Base-by-base conservation (phyloP, 768 basidiomycete species). In the Kwoniella botswanensis region DNA sequence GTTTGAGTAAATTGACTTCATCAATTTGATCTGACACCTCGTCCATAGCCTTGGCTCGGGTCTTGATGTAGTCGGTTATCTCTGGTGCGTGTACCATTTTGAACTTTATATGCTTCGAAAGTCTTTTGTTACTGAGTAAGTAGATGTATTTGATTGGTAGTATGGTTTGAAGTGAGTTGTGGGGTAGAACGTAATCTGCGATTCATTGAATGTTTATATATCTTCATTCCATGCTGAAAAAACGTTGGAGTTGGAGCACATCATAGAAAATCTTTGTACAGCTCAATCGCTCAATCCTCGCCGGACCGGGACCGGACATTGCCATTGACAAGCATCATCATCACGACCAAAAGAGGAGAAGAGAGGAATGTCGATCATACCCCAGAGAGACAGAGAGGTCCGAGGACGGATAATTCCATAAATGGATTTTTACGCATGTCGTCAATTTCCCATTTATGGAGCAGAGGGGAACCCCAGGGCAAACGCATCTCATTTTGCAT, bases 1-100 rank as follows among this genome's bases (percentile, higher is more conserved):
- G 55, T 59, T 83, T 83, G 64, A 79, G 56, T 54, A 78, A 68
- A 67, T 83, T 83, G 68, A 83, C 80, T 21, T 73, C 71, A 69
- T 83, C 82, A 35, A 83, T 67, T 17, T 75, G 74, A 65, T 83
- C 82, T 15, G 77, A 79, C 52, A 82, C 62, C 10, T 57, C 74
- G 60, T 83, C 82, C 62, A 83, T 68, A 62, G 76, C 70, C 26
- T 63, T 63, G 18, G 76, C 80, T 18, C 65, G 59, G n/a, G 26
- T 41, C 62, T 80, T 78, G 63, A 76, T 59, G 29, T 70, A 69
- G 17, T 76, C 75, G 42, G 79, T 80, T 46, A 78, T 72, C 71
- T 80, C 79, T 22, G 79, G 76, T 43, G 79, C 77, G 71, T 78
- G 77, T 43, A 78, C 71, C 67, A 71, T 78, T 53, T 29, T 71